A percentile compares a stretch with the other conserved stretches of the same genome.
phyloP scores from a whole-genome alignment of 306 rosid species.

The Rosa persica region DNA sequence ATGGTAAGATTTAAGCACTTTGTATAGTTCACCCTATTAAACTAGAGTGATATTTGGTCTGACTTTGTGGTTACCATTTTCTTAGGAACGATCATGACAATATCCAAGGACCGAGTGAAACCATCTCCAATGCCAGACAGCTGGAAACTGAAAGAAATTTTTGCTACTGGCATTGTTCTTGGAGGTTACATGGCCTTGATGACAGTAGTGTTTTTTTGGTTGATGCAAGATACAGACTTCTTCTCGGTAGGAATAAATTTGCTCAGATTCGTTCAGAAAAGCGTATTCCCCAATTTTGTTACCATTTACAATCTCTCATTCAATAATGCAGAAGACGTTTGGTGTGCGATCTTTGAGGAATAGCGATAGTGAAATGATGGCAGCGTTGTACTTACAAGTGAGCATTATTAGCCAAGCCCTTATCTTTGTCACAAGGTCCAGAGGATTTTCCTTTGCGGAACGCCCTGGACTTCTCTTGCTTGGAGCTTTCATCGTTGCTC shows the following conservation, averaged over 20 bases:
- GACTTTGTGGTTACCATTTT: slow-evolving; percentile 16
- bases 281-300: not conserved
- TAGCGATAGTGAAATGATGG: slow-evolving; percentile 64
- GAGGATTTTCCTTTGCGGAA: slow-evolving; percentile 87
- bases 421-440: slow-evolving; percentile 94
- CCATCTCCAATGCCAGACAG: slow-evolving; percentile 95
- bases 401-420: slow-evolving; percentile 97
- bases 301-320: not conserved
- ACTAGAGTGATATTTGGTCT: slow-evolving; percentile 13
- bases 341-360: slow-evolving; percentile 40
- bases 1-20: slow-evolving; percentile 52
- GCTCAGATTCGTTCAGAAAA: not conserved
- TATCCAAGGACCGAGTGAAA: slow-evolving; percentile 95
- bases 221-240: slow-evolving; percentile 59
- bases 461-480: slow-evolving; percentile 93
- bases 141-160: slow-evolving; percentile 96
- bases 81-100: slow-evolving; percentile 95
- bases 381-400: slow-evolving; percentile 96
- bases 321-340: slow-evolving; percentile 58
- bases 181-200: slow-evolving; percentile 96
- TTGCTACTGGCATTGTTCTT: slow-evolving; percentile 92
- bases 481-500: slow-evolving; percentile 82
- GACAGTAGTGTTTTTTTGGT: slow-evolving; percentile 97
- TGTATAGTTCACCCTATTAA: not conserved
- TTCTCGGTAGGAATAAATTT: slow-evolving; percentile 54